phyloP scores from a whole-genome alignment of 129 eudicot genomes.

The Solidago caesia region DNA sequence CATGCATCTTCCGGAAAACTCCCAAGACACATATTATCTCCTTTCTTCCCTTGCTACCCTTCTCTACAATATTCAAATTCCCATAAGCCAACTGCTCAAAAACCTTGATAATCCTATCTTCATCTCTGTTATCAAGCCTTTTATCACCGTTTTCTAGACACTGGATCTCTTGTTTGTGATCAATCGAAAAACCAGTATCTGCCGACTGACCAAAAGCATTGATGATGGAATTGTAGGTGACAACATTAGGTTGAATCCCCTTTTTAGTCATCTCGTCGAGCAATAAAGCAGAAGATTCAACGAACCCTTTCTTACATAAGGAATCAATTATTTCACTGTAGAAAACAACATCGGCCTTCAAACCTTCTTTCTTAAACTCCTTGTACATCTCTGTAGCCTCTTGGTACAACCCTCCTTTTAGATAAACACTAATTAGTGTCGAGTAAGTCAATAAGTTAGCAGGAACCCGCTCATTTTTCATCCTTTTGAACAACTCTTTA shows the following conservation, averaged over 20 bases:
- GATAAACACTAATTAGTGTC: slow-evolving; percentile 75
- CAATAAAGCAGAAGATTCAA: slow-evolving; percentile 74
- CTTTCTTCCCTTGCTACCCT: slow-evolving; percentile 38
- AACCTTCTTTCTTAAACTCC: slow-evolving; percentile 75
- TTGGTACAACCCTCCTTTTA: slow-evolving; percentile 69
- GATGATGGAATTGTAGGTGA: slow-evolving; percentile 91
- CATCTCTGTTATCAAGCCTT: slow-evolving; percentile 32
- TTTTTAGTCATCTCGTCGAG: slow-evolving; percentile 90
- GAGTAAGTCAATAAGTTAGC: slow-evolving; percentile 86
- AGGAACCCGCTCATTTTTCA: slow-evolving; percentile 61
- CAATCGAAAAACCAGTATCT: slow-evolving; percentile 26
- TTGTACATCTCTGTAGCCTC: slow-evolving; percentile 73
- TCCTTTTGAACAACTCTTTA: slow-evolving; percentile 66
- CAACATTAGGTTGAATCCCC: slow-evolving; percentile 95
- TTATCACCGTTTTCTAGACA: slow-evolving; percentile 36
- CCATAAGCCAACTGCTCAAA: slow-evolving; percentile 71
- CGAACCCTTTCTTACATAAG: slow-evolving; percentile 83
- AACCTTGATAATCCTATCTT: slow-evolving; percentile 65
- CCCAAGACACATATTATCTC: slow-evolving; percentile 72
- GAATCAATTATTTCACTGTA: slow-evolving; percentile 93
- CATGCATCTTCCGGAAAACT: slow-evolving; percentile 93
- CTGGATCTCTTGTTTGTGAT: slow-evolving; percentile 25
- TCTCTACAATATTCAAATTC: slow-evolving; percentile 34
- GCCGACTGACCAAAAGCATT: slow-evolving; percentile 87
- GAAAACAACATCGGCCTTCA: slow-evolving; percentile 94